Evolutionary conservation across 192 early-diverging fungal species (phyloP).

Genomic region (Gonapodya prolifera): DNA sequence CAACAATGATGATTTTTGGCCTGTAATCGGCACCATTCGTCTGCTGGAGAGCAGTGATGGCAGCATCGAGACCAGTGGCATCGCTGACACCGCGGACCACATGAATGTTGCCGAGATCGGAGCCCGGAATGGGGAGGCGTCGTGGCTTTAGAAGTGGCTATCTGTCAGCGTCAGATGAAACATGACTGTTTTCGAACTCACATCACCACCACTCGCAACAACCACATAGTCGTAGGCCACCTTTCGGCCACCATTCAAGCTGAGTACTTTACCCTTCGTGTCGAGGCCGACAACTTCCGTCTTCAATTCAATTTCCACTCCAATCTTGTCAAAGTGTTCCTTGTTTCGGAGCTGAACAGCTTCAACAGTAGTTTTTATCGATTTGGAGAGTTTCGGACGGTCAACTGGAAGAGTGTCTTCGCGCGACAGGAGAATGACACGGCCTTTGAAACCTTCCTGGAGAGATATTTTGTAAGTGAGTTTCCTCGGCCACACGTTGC

Average conservation of each 20-base stretch:
- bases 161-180: background rate
- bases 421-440: slow-evolving; percentile 24
- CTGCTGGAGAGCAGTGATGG: slow-evolving; percentile 9
- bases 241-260: slow-evolving; percentile 16
- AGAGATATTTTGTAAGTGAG: background rate
- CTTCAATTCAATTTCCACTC: slow-evolving; percentile 26
- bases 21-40: slow-evolving; percentile 10
- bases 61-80: slow-evolving; percentile 21
- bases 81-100: slow-evolving; percentile 27
- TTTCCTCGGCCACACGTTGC: background rate
- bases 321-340: slow-evolving; percentile 26
- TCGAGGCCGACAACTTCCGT: slow-evolving; percentile 25
- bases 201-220: slow-evolving; percentile 38
- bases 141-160: slow-evolving; percentile 19
- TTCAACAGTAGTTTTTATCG: slow-evolving; percentile 17
- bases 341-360: slow-evolving; percentile 26
- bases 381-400: slow-evolving; percentile 42
- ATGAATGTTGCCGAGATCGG: slow-evolving; percentile 33
- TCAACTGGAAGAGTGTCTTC: slow-evolving; percentile 33
- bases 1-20: slow-evolving; percentile 41
- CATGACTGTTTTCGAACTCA: slow-evolving; percentile 14
- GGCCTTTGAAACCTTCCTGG: slow-evolving; percentile 31
- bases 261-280: slow-evolving; percentile 23
- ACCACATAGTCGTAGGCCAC: slow-evolving; percentile 30
- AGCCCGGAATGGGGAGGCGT: slow-evolving; percentile 27